Evolutionary conservation across 345 rosid species (phyloP), one percentile per base, ranked within the genome.

Genomic region (Citrus mangshanensis): DNA sequence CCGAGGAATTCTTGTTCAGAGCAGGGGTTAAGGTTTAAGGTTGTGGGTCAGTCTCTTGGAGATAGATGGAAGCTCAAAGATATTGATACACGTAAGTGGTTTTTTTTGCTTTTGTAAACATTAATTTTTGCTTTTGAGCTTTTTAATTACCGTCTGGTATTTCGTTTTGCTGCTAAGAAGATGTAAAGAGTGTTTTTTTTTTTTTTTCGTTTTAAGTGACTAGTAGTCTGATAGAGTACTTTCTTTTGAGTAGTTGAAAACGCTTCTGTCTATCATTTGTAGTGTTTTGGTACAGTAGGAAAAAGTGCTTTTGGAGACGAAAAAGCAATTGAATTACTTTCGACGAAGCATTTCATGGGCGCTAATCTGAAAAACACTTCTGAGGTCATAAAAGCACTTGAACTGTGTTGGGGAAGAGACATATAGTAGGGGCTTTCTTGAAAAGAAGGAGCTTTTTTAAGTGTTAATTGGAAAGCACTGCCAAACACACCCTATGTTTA

Each of bases 11-110:
- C 35, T 69, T 68, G 77, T 76, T 74, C 84, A 2, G 77, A 75
- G 65, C 90, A 84, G 42, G 86, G 77, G 83, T 80, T 82, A 46
- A 85, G 87, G 75, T 88, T 87, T 65, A 91, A 88, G 84, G 80
- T 90, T 73, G 89, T 83, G 35, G 81, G 85, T 10, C 89, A 85
- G 86, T 84, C 90, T 75, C 87, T 30, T 9, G 86, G 85, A 7
- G 85, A 91, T 68, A 84, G 69, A 61, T 95, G 98, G 98, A 93
- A 92, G 90, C 81, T 92, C 12, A 85, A 70, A 67, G 91, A 89
- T 55, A 86, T 95, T 72, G 94, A 91, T 73, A 60, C 94, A 62
- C 69, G 97, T 93, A 82, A 78, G 91, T 22, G 35, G 38, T 60
- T 69, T n/a, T 75, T 62, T 77, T 62, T n/a, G 46, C 46, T 18